Conservation (phyloP, 2,329 filamentous ascomycete genomes). For the Sporothrix protearum region DNA sequence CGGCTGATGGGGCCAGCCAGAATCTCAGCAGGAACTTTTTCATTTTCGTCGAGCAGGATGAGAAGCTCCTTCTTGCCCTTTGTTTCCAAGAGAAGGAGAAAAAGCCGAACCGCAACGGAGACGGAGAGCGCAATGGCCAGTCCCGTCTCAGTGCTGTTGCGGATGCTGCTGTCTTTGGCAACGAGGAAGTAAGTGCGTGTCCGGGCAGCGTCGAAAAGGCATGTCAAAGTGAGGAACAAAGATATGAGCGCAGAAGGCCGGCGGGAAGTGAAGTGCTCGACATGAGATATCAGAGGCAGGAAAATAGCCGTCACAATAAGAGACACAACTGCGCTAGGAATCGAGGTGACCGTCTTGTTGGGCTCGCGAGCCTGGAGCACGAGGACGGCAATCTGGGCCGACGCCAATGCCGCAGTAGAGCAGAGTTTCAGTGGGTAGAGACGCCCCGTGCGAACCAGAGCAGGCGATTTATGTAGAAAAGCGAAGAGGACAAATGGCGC, state of each 20-base stretch:
- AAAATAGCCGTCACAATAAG: not conserved
- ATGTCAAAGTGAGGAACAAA: not conserved
- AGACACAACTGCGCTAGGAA: not conserved
- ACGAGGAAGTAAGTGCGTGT: not conserved
- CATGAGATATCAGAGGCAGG: not conserved
- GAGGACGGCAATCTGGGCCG: not conserved
- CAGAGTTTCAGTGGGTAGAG: conserved; percentile 5
- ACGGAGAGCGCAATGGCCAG: not conserved
- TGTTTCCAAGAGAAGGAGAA: not conserved
- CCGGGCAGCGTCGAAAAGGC: not conserved
- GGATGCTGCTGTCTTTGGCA: not conserved
- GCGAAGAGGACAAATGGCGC: not conserved
- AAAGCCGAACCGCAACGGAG: not conserved
- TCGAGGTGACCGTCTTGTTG: not conserved
- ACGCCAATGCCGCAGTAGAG: not conserved
- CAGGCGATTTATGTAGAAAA: not conserved
- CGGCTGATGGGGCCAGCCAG: conserved; percentile 45
- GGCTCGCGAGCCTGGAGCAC: not conserved
- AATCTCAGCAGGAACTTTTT: conserved; percentile 34
- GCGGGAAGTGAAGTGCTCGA: not conserved
- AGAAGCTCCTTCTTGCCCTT: conserved; percentile 7
- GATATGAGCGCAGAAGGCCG: not conserved
- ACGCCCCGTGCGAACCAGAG: not conserved
- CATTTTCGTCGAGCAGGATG: not conserved
- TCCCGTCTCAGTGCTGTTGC: not conserved